phyloP scores from a whole-genome alignment of 768 basidiomycete genomes.

The Pleurotus tuoliensis region DNA sequence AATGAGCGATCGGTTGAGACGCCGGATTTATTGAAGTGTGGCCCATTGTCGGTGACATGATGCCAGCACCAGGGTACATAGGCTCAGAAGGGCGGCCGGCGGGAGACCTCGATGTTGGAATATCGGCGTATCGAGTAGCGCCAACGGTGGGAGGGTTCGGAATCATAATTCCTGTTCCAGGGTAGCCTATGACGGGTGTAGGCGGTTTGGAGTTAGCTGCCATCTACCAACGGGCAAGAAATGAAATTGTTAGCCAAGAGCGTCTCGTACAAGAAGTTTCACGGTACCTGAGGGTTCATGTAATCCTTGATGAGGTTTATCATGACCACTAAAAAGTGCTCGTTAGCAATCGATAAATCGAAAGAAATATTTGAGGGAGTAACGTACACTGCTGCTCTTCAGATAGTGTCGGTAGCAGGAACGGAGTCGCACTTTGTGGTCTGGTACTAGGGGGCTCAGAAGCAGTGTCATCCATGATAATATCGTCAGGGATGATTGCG shows the following conservation, averaged over 20 bases:
- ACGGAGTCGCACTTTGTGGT: constrained; percentile 1
- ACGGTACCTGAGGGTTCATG: constrained; percentile 5
- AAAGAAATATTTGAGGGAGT: not conserved
- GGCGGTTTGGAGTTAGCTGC: not conserved
- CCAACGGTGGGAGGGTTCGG: not conserved
- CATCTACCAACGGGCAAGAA: not conserved
- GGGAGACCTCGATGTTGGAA: not conserved
- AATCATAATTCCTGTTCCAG: not conserved
- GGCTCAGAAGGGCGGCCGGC: constrained; percentile 4
- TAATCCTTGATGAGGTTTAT: not conserved
- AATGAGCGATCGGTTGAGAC: not conserved
- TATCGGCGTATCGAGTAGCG: not conserved
- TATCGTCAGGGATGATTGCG: constrained; percentile 20
- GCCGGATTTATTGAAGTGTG: not conserved
- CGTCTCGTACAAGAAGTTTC: not conserved
- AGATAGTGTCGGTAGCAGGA: constrained; percentile 1
- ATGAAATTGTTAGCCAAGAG: not conserved
- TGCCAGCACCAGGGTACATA: constrained; percentile 14
- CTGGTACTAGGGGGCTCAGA: constrained; percentile 1
- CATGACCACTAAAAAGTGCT: not conserved
- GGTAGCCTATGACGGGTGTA: constrained; percentile 1
- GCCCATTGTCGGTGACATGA: constrained; percentile 14
- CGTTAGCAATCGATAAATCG: no score
- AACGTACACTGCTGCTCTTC: constrained; percentile 2
- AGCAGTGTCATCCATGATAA: constrained; percentile 1